phyloP scores from a whole-genome alignment of 2,329 filamentous ascomycete genomes.

The Penicillium sp. region DNA sequence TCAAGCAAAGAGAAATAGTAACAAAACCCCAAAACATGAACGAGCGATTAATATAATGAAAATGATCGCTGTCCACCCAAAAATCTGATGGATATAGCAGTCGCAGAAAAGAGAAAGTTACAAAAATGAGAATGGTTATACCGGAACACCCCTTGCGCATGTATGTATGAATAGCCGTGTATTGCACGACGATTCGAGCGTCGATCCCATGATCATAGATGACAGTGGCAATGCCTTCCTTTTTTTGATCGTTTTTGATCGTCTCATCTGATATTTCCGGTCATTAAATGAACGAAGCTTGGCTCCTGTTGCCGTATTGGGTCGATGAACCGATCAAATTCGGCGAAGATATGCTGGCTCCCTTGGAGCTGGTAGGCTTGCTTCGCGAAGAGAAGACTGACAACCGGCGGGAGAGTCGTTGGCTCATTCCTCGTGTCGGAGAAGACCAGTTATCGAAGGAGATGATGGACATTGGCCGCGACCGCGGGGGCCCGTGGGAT shows the following conservation, averaged over 20 bases:
- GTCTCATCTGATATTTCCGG: background rate
- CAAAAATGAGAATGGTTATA: background rate
- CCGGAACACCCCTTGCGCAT: background rate
- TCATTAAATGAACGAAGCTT: slow-evolving; percentile 12
- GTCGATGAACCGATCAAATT: slow-evolving; percentile 30
- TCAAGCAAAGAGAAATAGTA: background rate
- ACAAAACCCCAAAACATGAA: background rate
- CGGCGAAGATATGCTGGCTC: slow-evolving; percentile 26
- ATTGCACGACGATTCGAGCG: background rate
- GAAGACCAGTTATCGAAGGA: slow-evolving; percentile 17
- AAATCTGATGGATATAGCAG: background rate
- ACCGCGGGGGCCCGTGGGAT: slow-evolving; percentile 13
- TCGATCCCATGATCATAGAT: background rate
- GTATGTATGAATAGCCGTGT: background rate
- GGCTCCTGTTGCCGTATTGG: slow-evolving; percentile 15
- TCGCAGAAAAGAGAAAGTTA: background rate
- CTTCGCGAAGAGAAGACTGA: slow-evolving; percentile 21
- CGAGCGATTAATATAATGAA: background rate
- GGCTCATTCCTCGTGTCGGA: slow-evolving; percentile 19
- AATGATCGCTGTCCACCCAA: background rate
- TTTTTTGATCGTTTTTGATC: too few species aligned
- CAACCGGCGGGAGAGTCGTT: slow-evolving; percentile 19
- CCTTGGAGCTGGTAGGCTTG: slow-evolving; percentile 8
- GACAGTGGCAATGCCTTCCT: background rate
- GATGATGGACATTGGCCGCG: slow-evolving; percentile 23